Percentiles rank a stretch among this genome's conserved stretches.
phyloP scores from a whole-genome alignment of 2,329 filamentous ascomycete species.

The Plenodomus lindquistii region DNA sequence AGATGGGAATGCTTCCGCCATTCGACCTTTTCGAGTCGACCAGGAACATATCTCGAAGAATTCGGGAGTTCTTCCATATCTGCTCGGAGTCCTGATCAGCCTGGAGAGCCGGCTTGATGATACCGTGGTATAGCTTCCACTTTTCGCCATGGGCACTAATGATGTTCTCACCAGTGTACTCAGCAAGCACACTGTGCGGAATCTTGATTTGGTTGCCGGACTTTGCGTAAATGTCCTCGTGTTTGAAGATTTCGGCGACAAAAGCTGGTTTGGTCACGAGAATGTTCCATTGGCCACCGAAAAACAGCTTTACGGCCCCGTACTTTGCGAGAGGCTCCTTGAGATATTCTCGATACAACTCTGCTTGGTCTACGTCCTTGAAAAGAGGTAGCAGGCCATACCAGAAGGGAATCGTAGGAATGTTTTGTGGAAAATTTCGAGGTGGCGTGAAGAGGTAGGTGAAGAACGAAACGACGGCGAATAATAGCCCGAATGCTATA shows the following conservation, averaged over 20 bases:
- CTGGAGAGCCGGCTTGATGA: slow-evolving; percentile 39
- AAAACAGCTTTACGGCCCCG: slow-evolving; percentile 56
- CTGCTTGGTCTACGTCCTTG: slow-evolving; percentile 49
- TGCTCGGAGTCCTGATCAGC: slow-evolving; percentile 26
- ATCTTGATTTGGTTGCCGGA: slow-evolving; percentile 40
- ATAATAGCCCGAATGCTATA: slow-evolving; percentile 17
- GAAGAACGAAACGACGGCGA: slow-evolving; percentile 25
- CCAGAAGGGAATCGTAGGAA: slow-evolving; percentile 52
- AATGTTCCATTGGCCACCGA: slow-evolving; percentile 55
- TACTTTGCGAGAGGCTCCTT: slow-evolving; percentile 44
- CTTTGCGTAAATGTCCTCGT: slow-evolving; percentile 38
- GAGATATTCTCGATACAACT: slow-evolving; percentile 48
- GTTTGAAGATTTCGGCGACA: slow-evolving; percentile 45
- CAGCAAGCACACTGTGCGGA: slow-evolving; percentile 33
- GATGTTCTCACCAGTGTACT: slow-evolving; percentile 41
- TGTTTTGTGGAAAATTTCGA: slow-evolving; percentile 36
- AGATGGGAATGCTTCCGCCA: slow-evolving; percentile 30
- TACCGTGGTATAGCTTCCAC: slow-evolving; percentile 34
- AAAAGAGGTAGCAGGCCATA: slow-evolving; percentile 50
- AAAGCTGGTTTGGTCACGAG: slow-evolving; percentile 52
- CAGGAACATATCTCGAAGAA: slow-evolving; percentile 33
- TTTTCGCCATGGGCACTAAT: slow-evolving; percentile 37
- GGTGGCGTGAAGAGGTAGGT: slow-evolving; percentile 31
- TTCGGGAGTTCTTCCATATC: slow-evolving; percentile 30
- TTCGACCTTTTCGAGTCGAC: slow-evolving; percentile 26